phyloP scores from a whole-genome alignment of 2,329 filamentous ascomycete species.

The Rutstroemia sp. region DNA sequence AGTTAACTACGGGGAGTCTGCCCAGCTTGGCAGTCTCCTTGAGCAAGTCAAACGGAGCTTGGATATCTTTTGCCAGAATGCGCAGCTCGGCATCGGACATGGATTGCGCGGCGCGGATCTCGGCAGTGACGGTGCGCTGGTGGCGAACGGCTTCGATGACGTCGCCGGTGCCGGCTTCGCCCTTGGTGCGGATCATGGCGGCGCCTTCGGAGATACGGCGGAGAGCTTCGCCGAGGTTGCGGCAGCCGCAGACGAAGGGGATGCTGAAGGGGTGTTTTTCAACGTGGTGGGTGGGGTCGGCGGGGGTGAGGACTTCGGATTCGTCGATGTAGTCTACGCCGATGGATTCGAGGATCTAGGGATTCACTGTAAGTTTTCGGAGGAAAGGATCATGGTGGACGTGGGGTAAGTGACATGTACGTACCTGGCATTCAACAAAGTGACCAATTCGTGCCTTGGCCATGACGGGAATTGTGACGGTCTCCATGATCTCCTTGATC shows the following conservation, averaged over 20 bases:
- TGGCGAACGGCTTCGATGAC: slow-evolving; percentile 95
- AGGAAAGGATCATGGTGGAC: no score
- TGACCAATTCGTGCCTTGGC: slow-evolving; percentile 97
- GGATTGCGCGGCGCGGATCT: slow-evolving; percentile 65
- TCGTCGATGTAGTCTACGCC: slow-evolving; percentile 98
- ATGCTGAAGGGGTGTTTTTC: slow-evolving; percentile 76
- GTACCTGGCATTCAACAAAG: slow-evolving; percentile 87
- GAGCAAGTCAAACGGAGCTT: slow-evolving; percentile 69
- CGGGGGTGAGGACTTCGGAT: slow-evolving; percentile 93
- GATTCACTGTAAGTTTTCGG: background rate
- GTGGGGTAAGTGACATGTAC: slow-evolving; percentile 9
- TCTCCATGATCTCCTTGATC: slow-evolving; percentile 91
- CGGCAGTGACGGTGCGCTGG: slow-evolving; percentile 80
- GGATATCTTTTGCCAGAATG: slow-evolving; percentile 73
- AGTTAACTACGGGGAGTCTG: slow-evolving; percentile 91
- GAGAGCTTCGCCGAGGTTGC: slow-evolving; percentile 88
- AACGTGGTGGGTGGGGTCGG: slow-evolving; percentile 85
- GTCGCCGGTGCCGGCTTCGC: slow-evolving; percentile 94
- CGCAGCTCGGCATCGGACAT: slow-evolving; percentile 68
- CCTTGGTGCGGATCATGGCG: slow-evolving; percentile 98
- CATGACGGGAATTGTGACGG: slow-evolving; percentile 98
- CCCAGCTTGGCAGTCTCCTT: slow-evolving; percentile 82
- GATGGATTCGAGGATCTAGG: slow-evolving; percentile 82
- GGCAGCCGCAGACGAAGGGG: slow-evolving; percentile 94
- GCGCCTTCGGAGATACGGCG: slow-evolving; percentile 87